These are phyloP conservation scores for Tuber brumale DNA, from an alignment of 495 filamentous ascomycete species.

Conservation along the genomic window DNA sequence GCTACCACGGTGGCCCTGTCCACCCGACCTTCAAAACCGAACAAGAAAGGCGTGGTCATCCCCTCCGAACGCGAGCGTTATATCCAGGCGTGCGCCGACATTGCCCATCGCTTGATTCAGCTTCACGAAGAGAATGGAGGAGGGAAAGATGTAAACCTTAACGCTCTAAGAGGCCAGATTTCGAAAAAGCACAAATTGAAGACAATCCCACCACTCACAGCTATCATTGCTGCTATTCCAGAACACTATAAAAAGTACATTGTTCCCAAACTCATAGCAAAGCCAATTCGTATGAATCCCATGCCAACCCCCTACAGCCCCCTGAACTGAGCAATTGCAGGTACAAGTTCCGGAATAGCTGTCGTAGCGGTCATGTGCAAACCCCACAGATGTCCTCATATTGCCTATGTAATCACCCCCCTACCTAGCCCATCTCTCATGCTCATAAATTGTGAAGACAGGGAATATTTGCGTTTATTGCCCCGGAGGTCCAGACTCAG, in stretches of 20 bases:
- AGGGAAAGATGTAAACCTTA: slow-evolving; percentile 82
- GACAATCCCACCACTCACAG: slow-evolving; percentile 81
- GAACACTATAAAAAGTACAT: slow-evolving; percentile 99
- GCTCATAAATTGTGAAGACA: slow-evolving; percentile 49
- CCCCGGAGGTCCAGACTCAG: slow-evolving; percentile 91
- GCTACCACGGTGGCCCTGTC: slow-evolving; percentile 25
- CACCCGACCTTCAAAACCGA: slow-evolving; percentile 31
- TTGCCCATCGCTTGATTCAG: slow-evolving; percentile 85
- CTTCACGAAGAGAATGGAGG: slow-evolving; percentile 77
- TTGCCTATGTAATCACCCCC: slow-evolving; percentile 56
- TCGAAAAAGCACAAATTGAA: slow-evolving; percentile 83
- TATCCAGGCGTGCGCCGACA: slow-evolving; percentile 87
- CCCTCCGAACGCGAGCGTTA: slow-evolving; percentile 87
- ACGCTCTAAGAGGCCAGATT: slow-evolving; percentile 76
- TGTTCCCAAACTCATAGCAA: slow-evolving; percentile 86
- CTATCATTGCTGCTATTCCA: slow-evolving; percentile 93
- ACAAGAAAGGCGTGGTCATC: slow-evolving; percentile 34
- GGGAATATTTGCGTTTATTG: slow-evolving; percentile 99
- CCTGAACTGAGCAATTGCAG: slow-evolving; percentile 44
- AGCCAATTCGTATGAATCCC: slow-evolving; percentile 70
- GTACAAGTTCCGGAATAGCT: slow-evolving; percentile 93
- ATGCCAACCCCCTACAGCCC: slow-evolving; percentile 10
- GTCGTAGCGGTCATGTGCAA: slow-evolving; percentile 99
- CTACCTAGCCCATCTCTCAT: neutral
- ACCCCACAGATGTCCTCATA: slow-evolving; percentile 94